Percentiles rank a stretch among this genome's conserved stretches.
Evolutionary conservation across 2,329 filamentous ascomycete genomes (phyloP).

Genomic region (Didymella exigua): DNA sequence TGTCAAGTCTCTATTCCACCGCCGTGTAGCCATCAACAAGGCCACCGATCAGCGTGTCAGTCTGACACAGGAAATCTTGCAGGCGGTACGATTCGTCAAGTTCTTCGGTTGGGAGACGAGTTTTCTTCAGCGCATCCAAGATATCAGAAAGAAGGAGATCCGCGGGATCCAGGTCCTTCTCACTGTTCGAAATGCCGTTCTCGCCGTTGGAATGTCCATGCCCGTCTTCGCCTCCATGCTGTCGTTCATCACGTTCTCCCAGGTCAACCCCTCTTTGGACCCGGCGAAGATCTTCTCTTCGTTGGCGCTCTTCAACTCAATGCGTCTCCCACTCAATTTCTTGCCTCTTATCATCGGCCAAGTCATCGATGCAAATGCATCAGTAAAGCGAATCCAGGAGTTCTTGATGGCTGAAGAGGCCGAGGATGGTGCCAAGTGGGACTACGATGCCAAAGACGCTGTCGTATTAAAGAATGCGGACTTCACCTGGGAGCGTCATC

Average conservation of each 20-base stretch:
- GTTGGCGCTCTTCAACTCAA: slow-evolving; percentile 87
- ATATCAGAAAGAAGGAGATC: slow-evolving; percentile 78
- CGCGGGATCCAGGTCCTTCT: slow-evolving; percentile 81
- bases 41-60: slow-evolving; percentile 91
- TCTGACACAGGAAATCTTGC: slow-evolving; percentile 88
- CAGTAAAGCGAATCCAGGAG: slow-evolving; percentile 82
- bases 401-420: slow-evolving; percentile 87
- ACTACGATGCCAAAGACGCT: slow-evolving; percentile 58
- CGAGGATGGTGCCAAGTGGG: slow-evolving; percentile 69
- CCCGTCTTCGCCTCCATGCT: slow-evolving; percentile 96
- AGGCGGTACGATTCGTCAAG: slow-evolving; percentile 92
- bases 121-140: slow-evolving; percentile 76
- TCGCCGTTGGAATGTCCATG: slow-evolving; percentile 81
- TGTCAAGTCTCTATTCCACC: slow-evolving; percentile 75
- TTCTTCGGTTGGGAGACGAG: slow-evolving; percentile 94
- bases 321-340: slow-evolving; percentile 88
- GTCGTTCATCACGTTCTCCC: slow-evolving; percentile 79
- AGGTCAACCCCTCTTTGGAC: slow-evolving; percentile 69
- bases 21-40: slow-evolving; percentile 84
- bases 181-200: slow-evolving; percentile 82
- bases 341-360: slow-evolving; percentile 88
- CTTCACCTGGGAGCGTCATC: slow-evolving; percentile 84
- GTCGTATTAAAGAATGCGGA: slow-evolving; percentile 73
- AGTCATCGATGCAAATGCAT: slow-evolving; percentile 86
- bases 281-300: slow-evolving; percentile 90